These are phyloP conservation scores for Achaetomiella virescens DNA, from an alignment of 495 filamentous ascomycete genomes.

Conservation along the genomic window DNA sequence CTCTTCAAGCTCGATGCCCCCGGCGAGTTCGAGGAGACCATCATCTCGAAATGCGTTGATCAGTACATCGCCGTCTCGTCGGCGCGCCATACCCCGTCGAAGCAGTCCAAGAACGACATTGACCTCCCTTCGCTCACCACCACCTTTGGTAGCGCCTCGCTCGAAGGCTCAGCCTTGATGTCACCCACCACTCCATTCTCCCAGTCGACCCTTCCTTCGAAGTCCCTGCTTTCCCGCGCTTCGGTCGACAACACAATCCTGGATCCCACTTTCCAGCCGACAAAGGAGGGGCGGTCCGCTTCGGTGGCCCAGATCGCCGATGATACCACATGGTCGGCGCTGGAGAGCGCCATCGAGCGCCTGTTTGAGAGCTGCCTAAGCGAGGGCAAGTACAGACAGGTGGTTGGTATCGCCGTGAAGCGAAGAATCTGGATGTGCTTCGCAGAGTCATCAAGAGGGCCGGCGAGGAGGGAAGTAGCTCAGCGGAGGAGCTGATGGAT, in stretches of 20 bases:
- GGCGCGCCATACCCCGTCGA: conserved; percentile 52
- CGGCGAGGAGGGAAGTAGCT: conserved; percentile 72
- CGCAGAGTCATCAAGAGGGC: conserved; percentile 74
- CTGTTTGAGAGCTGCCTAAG: conserved; percentile 87
- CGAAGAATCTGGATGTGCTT: conserved; percentile 84
- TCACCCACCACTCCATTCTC: conserved; percentile 92
- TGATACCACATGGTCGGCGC: conserved; percentile 53
- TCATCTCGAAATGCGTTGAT: conserved; percentile 96
- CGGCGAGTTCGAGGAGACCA: conserved; percentile 97
- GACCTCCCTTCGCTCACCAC: conserved; percentile 65
- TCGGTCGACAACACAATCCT: conserved; percentile 57
- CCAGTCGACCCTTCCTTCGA: conserved; percentile 81
- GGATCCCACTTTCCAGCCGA: conserved; percentile 51
- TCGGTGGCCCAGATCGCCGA: conserved; percentile 43
- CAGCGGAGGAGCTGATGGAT: conserved; percentile 90
- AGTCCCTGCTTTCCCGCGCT: conserved; percentile 74
- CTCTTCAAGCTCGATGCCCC: conserved; percentile 86
- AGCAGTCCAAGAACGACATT: conserved; percentile 39
- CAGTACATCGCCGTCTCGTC: conserved; percentile 88
- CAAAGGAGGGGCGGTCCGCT: conserved; percentile 43
- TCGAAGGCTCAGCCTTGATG: conserved; percentile 58
- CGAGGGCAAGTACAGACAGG: conserved; percentile 85
- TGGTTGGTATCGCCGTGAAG: conserved; percentile 97
- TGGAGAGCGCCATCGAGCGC: conserved; percentile 77
- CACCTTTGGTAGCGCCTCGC: conserved; percentile 61